Base-by-base conservation (phyloP, 768 basidiomycete genomes). In the Neoboletus subvelutipes region DNA sequence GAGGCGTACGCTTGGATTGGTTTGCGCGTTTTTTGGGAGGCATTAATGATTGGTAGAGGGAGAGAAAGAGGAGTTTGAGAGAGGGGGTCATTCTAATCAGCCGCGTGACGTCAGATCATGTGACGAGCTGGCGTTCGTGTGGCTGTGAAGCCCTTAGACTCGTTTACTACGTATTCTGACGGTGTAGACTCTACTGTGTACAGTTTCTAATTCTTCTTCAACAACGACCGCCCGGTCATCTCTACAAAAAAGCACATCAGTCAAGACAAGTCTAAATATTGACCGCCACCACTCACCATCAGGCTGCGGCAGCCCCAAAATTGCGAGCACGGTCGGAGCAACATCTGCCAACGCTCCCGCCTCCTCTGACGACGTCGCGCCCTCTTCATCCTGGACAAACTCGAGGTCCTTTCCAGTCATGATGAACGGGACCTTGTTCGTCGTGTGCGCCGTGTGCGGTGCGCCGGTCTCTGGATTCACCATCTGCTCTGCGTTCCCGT, bases 401-500 rank as follows among this genome's bases (percentile, higher is more conserved):
- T 73, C 74, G 51, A 85, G 77, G 50, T 75, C 80, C 63, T 84
- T 76, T 7, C 85, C 90, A 8, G 87, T 85, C 76, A 93, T 85
- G 65, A 96, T 93, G 78, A 96, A 92, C 15, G 94, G 94, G 10
- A 96, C 94, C 46, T 74, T 65, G 74, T 93, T 95, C 55, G 88
- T 92, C 39, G 90, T 92, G 67, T 93, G 90, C n/a, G 91, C 90
- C 11, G 94, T 97, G 72, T 94, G 92, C 17, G 94, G 93, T 42
- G 83, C 86, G 37, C 90, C 90, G 0, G 92, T 94, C 61, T 86
- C 81, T 3, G 80, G 78, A 72, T 95, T 90, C 59, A 85, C 76
- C 94, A 95, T 95, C 76, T 94, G 90, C 73, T 96, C 94, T 41
- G 94, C 94, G 69, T 98, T 98, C 4, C 94, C 94, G 71, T 97